Conservation (phyloP, 2,329 filamentous ascomycete species). For the Calonectria fujianensis region DNA sequence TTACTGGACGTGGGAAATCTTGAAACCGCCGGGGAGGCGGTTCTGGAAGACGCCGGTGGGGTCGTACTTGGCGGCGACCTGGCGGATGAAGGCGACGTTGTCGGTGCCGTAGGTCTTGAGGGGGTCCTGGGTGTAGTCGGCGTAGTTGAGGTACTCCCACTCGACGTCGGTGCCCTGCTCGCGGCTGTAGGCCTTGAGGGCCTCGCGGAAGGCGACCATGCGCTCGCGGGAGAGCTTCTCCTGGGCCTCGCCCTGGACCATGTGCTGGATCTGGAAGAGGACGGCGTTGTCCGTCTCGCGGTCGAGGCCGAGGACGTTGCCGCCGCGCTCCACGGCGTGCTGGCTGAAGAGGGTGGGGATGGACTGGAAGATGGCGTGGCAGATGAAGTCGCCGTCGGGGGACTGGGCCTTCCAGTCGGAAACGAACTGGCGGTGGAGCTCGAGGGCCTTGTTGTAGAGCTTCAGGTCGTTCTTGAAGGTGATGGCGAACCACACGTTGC, state of each 20-base stretch:
- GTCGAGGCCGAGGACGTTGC: conserved; percentile 60
- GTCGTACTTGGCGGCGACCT: conserved; percentile 59
- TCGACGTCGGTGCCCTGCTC: conserved; percentile 53
- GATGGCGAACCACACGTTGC: conserved; percentile 46
- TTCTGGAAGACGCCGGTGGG: conserved; percentile 60
- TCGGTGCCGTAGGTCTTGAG: conserved; percentile 61
- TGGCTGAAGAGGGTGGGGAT: conserved; percentile 52
- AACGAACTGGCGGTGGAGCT: conserved; percentile 53
- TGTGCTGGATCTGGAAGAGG: conserved; percentile 61
- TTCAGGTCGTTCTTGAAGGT: conserved; percentile 52
- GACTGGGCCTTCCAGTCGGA: conserved; percentile 52
- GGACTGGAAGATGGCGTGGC: conserved; percentile 58
- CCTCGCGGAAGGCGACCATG: conserved; percentile 34
- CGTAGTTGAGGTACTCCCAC: conserved; percentile 67
- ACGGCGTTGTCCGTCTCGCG: conserved; percentile 58
- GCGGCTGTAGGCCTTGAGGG: conserved; percentile 53
- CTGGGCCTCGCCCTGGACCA: conserved; percentile 59
- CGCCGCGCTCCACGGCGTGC: conserved; percentile 51
- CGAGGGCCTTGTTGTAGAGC: conserved; percentile 56
- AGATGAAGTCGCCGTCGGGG: conserved; percentile 51
- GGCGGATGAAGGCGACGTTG: conserved; percentile 57
- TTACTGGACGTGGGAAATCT: conserved; percentile 46
- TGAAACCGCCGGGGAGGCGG: conserved; percentile 56
- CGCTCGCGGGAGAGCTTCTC: conserved; percentile 45
- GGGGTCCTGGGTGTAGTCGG: conserved; percentile 58